Percentiles rank a stretch among this genome's conserved stretches.
Evolutionary conservation across 139 green algal genomes (phyloP).

Genomic region (Chlorella ohadii): DNA sequence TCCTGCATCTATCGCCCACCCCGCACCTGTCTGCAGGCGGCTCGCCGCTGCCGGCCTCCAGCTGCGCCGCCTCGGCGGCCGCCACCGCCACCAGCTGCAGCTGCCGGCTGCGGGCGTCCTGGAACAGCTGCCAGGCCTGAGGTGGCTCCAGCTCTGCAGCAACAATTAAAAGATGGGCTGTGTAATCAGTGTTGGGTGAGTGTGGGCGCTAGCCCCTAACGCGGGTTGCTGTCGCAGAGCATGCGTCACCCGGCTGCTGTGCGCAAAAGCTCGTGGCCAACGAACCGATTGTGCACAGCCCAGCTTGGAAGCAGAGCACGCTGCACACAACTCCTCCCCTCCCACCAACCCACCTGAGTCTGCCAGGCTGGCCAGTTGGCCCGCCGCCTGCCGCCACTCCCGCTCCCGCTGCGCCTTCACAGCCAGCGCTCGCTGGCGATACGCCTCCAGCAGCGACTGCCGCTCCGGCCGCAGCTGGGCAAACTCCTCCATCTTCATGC

Average conservation of each 20-base stretch:
- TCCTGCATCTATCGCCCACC: too few relatives aligned
- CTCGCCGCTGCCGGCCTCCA: neutral
- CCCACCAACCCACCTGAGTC: neutral
- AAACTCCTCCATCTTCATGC: too few relatives aligned
- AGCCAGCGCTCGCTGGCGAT: slow-evolving; percentile 12
- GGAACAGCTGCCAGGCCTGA: neutral
- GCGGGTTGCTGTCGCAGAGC: too few relatives aligned
- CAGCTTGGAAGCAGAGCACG: too few relatives aligned
- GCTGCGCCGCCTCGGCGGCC: neutral
- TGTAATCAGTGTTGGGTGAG: too few relatives aligned
- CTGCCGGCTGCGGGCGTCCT: slow-evolving; percentile 22
- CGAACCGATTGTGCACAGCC: too few relatives aligned
- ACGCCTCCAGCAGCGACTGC: neutral
- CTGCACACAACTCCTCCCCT: too few relatives aligned
- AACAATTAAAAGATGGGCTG: too few relatives aligned
- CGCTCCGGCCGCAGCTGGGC: neutral
- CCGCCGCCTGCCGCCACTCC: neutral
- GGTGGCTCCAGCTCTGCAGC: neutral
- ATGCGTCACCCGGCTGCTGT: too few relatives aligned
- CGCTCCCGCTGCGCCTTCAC: neutral
- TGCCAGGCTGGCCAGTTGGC: neutral
- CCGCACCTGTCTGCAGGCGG: too few relatives aligned
- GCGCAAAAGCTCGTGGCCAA: too few relatives aligned
- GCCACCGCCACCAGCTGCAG: slow-evolving; percentile 17
- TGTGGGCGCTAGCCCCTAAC: too few relatives aligned